A percentile compares a stretch with the other conserved stretches of the same genome.
phyloP scores from a whole-genome alignment of 306 rosid species.

The Pterocarpus macrocarpus region DNA sequence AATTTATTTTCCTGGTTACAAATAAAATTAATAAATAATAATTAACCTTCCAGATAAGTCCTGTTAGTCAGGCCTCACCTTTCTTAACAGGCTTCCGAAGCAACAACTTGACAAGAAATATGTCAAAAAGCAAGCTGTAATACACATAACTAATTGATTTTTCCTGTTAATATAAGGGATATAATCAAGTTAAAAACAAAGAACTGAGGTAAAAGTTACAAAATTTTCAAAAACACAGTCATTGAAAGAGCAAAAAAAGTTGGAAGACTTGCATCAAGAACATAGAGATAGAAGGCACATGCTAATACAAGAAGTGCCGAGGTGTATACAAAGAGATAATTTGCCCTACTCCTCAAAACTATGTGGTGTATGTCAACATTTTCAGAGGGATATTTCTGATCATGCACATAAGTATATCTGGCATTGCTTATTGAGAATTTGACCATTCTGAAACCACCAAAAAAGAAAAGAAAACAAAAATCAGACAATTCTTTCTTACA shows the following conservation, averaged over 20 bases:
- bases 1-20: constrained; percentile 2
- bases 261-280: constrained; percentile 57
- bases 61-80: constrained; percentile 60
- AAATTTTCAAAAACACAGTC: constrained; percentile 12
- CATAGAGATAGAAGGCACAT: constrained; percentile 53
- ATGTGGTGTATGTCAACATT: constrained; percentile 73
- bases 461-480: not conserved
- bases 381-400: constrained; percentile 63
- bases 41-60: constrained; percentile 39
- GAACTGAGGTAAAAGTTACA: not conserved
- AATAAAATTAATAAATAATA: constrained; percentile 36
- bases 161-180: constrained; percentile 58
- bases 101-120: constrained; percentile 66
- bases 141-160: constrained; percentile 56
- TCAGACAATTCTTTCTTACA: constrained; percentile 18
- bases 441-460: constrained; percentile 59
- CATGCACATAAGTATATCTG: constrained; percentile 68
- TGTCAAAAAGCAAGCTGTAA: constrained; percentile 68
- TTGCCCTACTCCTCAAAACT: constrained; percentile 54
- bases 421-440: constrained; percentile 58
- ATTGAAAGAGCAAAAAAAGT: not conserved
- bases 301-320: constrained; percentile 62
- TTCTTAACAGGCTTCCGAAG: constrained; percentile 68
- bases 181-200: constrained; percentile 14
- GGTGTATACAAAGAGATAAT: constrained; percentile 55